Percentiles rank a stretch among this genome's conserved stretches.
These are phyloP conservation scores for Oemleria cerasiformis DNA, from an alignment of 306 rosid species.

Conservation along the genomic window DNA sequence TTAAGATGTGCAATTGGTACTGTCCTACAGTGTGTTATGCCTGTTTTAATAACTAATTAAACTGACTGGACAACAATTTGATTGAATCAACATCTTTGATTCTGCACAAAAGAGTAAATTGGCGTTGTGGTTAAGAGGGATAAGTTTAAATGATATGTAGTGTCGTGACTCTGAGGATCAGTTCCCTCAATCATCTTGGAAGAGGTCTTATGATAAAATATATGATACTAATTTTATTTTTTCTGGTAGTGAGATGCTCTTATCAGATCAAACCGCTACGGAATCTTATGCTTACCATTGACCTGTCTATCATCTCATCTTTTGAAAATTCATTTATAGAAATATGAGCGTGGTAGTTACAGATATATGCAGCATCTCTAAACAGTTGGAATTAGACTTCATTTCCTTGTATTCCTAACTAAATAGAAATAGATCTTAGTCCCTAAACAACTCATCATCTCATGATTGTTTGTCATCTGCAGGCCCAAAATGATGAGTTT, in stretches of 20 bases:
- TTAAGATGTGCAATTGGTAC: background rate
- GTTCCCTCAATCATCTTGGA: conserved; percentile 4
- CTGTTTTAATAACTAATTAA: background rate
- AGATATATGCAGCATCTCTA: background rate
- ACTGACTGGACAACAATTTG: background rate
- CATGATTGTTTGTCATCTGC: conserved; percentile 34
- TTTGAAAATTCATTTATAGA: background rate
- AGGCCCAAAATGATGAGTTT: conserved; percentile 88
- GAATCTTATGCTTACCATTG: background rate
- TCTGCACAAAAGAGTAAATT: background rate
- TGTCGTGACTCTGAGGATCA: background rate
- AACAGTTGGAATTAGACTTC: background rate
- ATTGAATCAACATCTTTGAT: background rate
- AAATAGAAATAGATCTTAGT: background rate
- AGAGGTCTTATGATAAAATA: background rate
- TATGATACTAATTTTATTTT: background rate
- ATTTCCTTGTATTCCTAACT: background rate
- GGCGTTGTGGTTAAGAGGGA: background rate
- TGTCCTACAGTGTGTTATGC: background rate
- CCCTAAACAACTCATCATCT: background rate
- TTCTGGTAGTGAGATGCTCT: background rate
- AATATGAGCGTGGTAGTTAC: background rate
- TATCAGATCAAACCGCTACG: background rate
- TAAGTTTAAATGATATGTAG: background rate
- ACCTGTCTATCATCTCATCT: background rate